Percentiles rank a stretch among this genome's conserved stretches.
These are phyloP conservation scores for Daedalea quercina DNA, from an alignment of 768 basidiomycete genomes.

Conservation along the genomic window DNA sequence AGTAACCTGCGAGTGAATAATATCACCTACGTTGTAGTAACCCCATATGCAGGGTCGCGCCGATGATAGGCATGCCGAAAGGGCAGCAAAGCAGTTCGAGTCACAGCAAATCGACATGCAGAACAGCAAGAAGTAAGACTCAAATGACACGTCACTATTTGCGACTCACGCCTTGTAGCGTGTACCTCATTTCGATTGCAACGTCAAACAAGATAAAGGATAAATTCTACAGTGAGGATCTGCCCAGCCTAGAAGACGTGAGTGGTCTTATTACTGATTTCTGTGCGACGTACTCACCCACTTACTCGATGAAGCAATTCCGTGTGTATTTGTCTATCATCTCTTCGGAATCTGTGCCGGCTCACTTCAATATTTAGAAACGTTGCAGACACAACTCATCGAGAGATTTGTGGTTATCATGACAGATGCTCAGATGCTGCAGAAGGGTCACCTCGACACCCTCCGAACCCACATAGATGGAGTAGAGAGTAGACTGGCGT, in stretches of 20 bases:
- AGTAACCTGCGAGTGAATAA: too few relatives aligned
- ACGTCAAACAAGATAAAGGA: slow-evolving; percentile 64
- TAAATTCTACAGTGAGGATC: slow-evolving; percentile 63
- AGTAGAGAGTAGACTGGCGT: slow-evolving; percentile 41
- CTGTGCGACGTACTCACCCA: neutral
- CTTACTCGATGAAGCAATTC: slow-evolving; percentile 45
- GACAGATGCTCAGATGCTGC: slow-evolving; percentile 51
- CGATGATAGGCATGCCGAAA: slow-evolving; percentile 73
- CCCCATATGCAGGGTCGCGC: slow-evolving; percentile 43
- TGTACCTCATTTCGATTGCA: slow-evolving; percentile 64
- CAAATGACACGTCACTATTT: neutral
- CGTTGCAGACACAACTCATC: slow-evolving; percentile 60
- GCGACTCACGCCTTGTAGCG: slow-evolving; percentile 29
- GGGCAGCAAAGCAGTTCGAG: slow-evolving; percentile 66
- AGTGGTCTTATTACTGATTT: slow-evolving; percentile 19
- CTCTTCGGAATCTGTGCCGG: too few relatives aligned
- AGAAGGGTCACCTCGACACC: slow-evolving; percentile 49
- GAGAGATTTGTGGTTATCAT: slow-evolving; percentile 49
- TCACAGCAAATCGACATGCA: slow-evolving; percentile 74
- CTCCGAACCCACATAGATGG: slow-evolving; percentile 44
- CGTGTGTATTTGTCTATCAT: slow-evolving; percentile 37
- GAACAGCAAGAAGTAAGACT: slow-evolving; percentile 68
- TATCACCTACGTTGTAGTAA: neutral
- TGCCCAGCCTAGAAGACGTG: slow-evolving; percentile 70
- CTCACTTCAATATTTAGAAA: slow-evolving; percentile 37